Percentiles rank a stretch among this genome's conserved stretches.
phyloP scores from a whole-genome alignment of 331 rosid genomes.

The Quercus lobata region DNA sequence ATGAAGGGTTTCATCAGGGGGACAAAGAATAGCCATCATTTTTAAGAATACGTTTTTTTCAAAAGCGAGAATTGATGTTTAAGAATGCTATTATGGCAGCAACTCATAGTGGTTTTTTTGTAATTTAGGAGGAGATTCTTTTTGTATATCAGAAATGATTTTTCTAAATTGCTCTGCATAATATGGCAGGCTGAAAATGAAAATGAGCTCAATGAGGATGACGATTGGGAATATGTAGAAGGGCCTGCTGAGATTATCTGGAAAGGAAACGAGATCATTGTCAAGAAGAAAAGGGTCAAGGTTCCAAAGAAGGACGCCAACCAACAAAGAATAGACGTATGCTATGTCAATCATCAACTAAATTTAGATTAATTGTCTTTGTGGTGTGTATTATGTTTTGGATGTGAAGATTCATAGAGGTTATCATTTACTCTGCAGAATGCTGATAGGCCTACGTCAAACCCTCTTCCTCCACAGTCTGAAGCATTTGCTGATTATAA shows the following conservation, averaged over 20 bases:
- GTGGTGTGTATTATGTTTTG: background rate
- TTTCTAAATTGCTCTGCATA: background rate
- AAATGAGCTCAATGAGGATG: slow-evolving; percentile 21
- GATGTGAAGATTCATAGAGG: background rate
- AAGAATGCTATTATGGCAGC: no score
- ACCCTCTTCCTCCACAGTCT: slow-evolving; percentile 89
- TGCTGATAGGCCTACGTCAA: slow-evolving; percentile 64
- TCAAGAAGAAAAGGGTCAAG: slow-evolving; percentile 64
- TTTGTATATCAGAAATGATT: no score
- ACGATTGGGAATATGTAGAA: slow-evolving; percentile 51
- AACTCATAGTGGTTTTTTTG: no score
- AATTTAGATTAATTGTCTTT: background rate
- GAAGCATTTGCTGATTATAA: slow-evolving; percentile 35
- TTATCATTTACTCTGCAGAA: slow-evolving; percentile 30
- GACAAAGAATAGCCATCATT: no score
- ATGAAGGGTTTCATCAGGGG: no score
- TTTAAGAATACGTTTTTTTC: no score
- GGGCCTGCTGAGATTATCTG: slow-evolving; percentile 86
- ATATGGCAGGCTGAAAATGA: slow-evolving; percentile 33
- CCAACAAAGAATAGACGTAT: slow-evolving; percentile 30
- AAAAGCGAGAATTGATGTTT: no score
- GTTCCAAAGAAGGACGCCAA: slow-evolving; percentile 36
- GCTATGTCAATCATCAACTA: background rate
- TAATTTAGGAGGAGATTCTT: no score
- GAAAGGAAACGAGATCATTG: slow-evolving; percentile 82